These are phyloP conservation scores for Marasmius fiardii DNA, from an alignment of 1,284 basidiomycete genomes.

Conservation along the genomic window DNA sequence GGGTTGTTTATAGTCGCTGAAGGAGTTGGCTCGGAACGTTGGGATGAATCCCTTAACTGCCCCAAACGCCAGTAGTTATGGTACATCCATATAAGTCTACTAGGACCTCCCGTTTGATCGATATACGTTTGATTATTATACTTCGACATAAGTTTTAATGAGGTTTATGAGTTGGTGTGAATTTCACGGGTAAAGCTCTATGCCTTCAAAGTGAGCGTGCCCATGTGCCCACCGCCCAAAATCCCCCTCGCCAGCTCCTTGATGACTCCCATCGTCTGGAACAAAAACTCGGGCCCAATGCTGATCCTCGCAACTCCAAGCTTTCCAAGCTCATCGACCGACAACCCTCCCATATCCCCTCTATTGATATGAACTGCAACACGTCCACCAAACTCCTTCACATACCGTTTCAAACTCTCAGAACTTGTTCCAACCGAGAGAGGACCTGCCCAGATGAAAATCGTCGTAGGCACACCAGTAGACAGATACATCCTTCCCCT, in stretches of 20 bases:
- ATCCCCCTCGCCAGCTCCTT: neutral
- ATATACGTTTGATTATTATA: no score
- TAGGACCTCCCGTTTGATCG: no score
- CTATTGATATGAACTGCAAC: constrained; percentile 3
- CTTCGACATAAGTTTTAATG: no score
- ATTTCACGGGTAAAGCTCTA: no score
- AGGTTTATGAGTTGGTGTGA: no score
- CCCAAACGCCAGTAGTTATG: neutral
- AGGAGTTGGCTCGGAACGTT: constrained; percentile 42
- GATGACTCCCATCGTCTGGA: neutral
- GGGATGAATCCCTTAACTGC: constrained; percentile 20
- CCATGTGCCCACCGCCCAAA: neutral
- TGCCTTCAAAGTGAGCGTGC: neutral
- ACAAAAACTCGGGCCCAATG: constrained; percentile 2
- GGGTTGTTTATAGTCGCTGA: constrained; percentile 38
- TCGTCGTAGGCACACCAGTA: constrained; percentile 5
- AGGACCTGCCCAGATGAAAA: constrained; percentile 2
- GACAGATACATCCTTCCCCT: constrained; percentile 4
- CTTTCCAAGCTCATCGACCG: constrained; percentile 1
- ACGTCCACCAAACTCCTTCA: constrained; percentile 6
- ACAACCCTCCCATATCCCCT: neutral
- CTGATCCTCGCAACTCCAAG: constrained; percentile 1
- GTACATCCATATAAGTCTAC: no score
- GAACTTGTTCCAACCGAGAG: neutral
- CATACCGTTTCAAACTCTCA: neutral